Evolutionary conservation across 169 alveolate species (phyloP), one percentile per base, ranked within the genome.

Genomic region (Cryptosporidium baileyi): DNA sequence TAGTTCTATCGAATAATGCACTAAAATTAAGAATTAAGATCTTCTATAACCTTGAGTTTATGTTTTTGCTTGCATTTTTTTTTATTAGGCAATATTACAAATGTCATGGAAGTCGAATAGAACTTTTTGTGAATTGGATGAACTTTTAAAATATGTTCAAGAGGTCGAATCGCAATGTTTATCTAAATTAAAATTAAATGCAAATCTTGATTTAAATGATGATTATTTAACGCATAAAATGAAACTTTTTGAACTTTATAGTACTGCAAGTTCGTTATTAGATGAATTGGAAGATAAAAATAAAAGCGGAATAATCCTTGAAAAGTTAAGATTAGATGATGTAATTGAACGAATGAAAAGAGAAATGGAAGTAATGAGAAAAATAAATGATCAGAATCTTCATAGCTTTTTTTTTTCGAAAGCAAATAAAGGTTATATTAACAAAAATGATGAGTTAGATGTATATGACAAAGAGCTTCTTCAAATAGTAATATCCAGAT

Each of bases 171-270:
- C 61, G 13, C n/a, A 40, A 24, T 74, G 85, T 13, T 19, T 17
- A 4, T 26, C 67, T 4, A 32, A 30, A 22, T 47, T 19, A 19
- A 59, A 54, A 41, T 2, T 22, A 17, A 22, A 40, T 4, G 32
- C 30, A 13, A n/a, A 5, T 51, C 36, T 7, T n/a, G 24, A 7
- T 17, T 30, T 57, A 13, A 47, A 74, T 28, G n/a, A 28, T 11
- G 74, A 74, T 15, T 74, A 74, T 38, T n/a, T 41, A 32, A 74
- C n/a, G 24, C 85, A 74, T 59, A 74, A 74, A 17, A 36, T 28
- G 17, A 41, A 38, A 3, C 36, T 74, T 15, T 22, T 74, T 32
- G 60, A 74, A 17, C 30, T 74, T 3, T 74, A 74, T 41, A 74
- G 54, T 24, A 45, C 65, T 40, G 40, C 59, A n/a, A 24, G 45